A percentile compares a stretch with the other conserved stretches of the same genome.
phyloP scores from a whole-genome alignment of 2,329 filamentous ascomycete species.

The Juglanconis juglandina region DNA sequence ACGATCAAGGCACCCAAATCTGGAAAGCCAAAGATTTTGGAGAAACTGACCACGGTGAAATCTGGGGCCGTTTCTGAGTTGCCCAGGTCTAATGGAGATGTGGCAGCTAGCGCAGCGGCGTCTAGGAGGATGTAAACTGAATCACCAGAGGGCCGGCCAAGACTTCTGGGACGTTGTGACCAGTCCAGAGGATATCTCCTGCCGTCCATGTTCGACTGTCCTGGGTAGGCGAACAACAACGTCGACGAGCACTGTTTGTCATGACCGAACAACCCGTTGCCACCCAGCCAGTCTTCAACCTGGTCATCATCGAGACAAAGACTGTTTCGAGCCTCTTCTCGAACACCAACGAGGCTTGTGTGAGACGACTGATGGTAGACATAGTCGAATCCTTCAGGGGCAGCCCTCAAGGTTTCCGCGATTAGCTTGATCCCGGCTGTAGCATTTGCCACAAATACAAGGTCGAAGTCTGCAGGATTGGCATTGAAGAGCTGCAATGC shows the following conservation, averaged over 20 bases:
- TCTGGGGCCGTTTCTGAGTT: slow-evolving; percentile 65
- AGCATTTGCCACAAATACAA: slow-evolving; percentile 86
- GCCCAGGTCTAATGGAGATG: slow-evolving; percentile 69
- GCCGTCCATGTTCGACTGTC: slow-evolving; percentile 91
- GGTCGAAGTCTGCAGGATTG: slow-evolving; percentile 75
- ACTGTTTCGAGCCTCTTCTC: slow-evolving; percentile 65
- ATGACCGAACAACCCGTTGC: slow-evolving; percentile 27
- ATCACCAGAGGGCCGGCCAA: neutral
- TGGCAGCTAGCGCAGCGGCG: slow-evolving; percentile 77
- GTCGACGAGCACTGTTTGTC: slow-evolving; percentile 23
- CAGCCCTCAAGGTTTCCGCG: slow-evolving; percentile 69
- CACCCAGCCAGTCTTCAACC: slow-evolving; percentile 63
- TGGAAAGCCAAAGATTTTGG: slow-evolving; percentile 98
- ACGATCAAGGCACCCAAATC: slow-evolving; percentile 85
- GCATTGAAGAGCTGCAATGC: slow-evolving; percentile 77
- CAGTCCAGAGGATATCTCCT: slow-evolving; percentile 69
- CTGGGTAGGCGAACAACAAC: slow-evolving; percentile 73
- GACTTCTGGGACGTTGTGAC: slow-evolving; percentile 47
- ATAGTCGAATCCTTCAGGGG: slow-evolving; percentile 71
- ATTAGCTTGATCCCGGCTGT: slow-evolving; percentile 84
- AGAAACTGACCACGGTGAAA: slow-evolving; percentile 83
- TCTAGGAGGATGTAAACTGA: slow-evolving; percentile 71
- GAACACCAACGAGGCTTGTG: slow-evolving; percentile 79
- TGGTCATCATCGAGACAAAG: slow-evolving; percentile 64
- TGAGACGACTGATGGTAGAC: slow-evolving; percentile 81